phyloP scores from a whole-genome alignment of 768 basidiomycete genomes.

The Naematelia encephala region DNA sequence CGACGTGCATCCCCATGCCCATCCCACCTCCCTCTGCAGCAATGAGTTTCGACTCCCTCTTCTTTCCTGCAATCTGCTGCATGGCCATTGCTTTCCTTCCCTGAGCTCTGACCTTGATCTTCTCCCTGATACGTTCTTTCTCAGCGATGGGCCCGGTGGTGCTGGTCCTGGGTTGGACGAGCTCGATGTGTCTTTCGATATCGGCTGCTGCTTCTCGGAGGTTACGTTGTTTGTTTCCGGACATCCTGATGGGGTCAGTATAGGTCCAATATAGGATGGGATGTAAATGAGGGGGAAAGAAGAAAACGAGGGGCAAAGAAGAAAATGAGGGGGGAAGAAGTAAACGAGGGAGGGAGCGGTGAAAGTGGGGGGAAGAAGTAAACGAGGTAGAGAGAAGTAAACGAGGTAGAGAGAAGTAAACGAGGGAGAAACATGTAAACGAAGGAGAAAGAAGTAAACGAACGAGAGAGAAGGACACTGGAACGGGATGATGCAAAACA shows the following conservation, averaged over 20 bases:
- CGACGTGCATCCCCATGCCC: slow-evolving; percentile 63
- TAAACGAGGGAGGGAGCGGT: not conserved
- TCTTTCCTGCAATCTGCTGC: slow-evolving; percentile 46
- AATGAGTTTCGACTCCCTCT: slow-evolving; percentile 64
- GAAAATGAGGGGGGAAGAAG: not conserved
- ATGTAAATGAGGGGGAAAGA: not conserved
- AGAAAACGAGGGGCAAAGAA: not conserved
- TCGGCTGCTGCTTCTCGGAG: slow-evolving; percentile 59
- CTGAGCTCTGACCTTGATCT: slow-evolving; percentile 61
- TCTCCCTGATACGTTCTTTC: slow-evolving; percentile 63
- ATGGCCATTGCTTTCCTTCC: slow-evolving; percentile 39
- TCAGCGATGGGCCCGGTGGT: slow-evolving; percentile 52
- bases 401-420: not conserved
- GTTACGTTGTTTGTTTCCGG: slow-evolving; percentile 67
- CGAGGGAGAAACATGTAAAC: not conserved
- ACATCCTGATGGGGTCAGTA: slow-evolving; percentile 63
- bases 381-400: not conserved
- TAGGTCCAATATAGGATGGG: not conserved
- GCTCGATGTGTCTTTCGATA: slow-evolving; percentile 58
- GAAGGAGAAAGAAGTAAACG: not conserved
- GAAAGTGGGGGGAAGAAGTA: not conserved
- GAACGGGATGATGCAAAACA: too few species aligned
- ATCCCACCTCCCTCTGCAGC: slow-evolving; percentile 80
- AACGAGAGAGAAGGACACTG: not conserved
- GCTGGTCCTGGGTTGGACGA: slow-evolving; percentile 47